A percentile compares a stretch with the other conserved stretches of the same genome.
phyloP scores from a whole-genome alignment of 148 eudicot species.

The Salicornia ramosissima region DNA sequence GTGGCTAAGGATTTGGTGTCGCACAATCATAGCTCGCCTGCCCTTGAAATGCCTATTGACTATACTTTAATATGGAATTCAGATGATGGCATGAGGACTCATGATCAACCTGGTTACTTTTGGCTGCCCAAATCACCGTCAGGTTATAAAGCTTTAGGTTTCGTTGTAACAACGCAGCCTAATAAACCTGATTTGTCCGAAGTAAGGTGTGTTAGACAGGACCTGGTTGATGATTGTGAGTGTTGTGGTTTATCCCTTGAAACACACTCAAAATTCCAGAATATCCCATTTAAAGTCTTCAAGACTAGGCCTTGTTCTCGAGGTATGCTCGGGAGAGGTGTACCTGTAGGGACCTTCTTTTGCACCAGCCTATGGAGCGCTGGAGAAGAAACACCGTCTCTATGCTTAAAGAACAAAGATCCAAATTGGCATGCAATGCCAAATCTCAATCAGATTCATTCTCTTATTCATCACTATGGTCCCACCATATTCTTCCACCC shows the following conservation, averaged over 20 bases:
- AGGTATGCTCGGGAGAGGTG: slow-evolving; percentile 67
- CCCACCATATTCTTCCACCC: slow-evolving; percentile 89
- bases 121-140: slow-evolving; percentile 83
- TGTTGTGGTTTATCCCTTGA: slow-evolving; percentile 35
- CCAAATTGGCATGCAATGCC: slow-evolving; percentile 57
- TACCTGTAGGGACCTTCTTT: slow-evolving; percentile 64
- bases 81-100: slow-evolving; percentile 44
- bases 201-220: slow-evolving; percentile 73
- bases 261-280: slow-evolving; percentile 24
- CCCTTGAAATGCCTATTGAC: slow-evolving; percentile 57
- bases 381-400: slow-evolving; percentile 38
- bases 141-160: slow-evolving; percentile 79
- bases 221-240: slow-evolving; percentile 67
- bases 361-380: slow-evolving; percentile 40
- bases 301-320: slow-evolving; percentile 62
- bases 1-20: slow-evolving; percentile 51
- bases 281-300: slow-evolving; percentile 53
- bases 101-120: slow-evolving; percentile 50
- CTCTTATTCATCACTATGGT: slow-evolving; percentile 75
- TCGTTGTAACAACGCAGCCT: slow-evolving; percentile 53
- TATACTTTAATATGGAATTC: slow-evolving; percentile 75
- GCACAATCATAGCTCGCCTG: slow-evolving; percentile 27
- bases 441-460: slow-evolving; percentile 64
- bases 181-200: slow-evolving; percentile 53
- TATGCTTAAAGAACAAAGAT: slow-evolving; percentile 66